Base-by-base conservation (phyloP, 108 stramenopile species). In the Cyclotella sp. region DNA sequence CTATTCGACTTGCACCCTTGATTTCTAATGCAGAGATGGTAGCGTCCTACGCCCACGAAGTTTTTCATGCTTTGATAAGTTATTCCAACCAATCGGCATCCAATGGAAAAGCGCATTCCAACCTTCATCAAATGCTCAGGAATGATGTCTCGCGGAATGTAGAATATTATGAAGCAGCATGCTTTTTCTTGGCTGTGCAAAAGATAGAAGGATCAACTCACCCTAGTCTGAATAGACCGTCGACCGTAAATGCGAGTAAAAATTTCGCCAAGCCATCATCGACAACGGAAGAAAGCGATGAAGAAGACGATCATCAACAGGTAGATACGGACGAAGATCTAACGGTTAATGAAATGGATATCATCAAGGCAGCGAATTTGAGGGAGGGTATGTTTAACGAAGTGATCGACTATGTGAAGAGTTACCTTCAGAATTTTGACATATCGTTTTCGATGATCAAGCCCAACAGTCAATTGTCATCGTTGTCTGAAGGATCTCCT, bases 121-220 rank as follows among this genome's bases (percentile, higher is more conserved):
- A 24, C 43, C n/a, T 22, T 19, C 40, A 22, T 12, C 55, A 40
- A 9, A 13, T 41, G 55, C 13, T 70, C 21, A 58, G 15, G 54
- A 70, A 29, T 27, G 90, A 91, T 45, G 70, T 89, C 40, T 47
- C 61, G 18, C 69, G 81, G 13, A 53, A 81, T 59, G 57, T 43
- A 44, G 24, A 55, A 1, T 84, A 70, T 43, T 91, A 91, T 66
- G 90, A 91, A 54, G 87, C 88, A 0, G 88, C 79, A 3, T 91
- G 90, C 53, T 88, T 89, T 68, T 89, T 70, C 54, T 34, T 88
- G 12, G 82, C 86, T 13, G 79, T 82, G 40, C 75, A 72, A 63
- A 72, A 72, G 70, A 66, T 70, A 18, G 81, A 82, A 61, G 75
- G 81, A 57, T 42, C 57, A 4, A 55, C 64, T 59, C 27, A 60